A percentile compares a stretch with the other conserved stretches of the same genome.
These are phyloP conservation scores for Pichia eremophila DNA, from an alignment of 805 yeast species.

Conservation along the genomic window DNA sequence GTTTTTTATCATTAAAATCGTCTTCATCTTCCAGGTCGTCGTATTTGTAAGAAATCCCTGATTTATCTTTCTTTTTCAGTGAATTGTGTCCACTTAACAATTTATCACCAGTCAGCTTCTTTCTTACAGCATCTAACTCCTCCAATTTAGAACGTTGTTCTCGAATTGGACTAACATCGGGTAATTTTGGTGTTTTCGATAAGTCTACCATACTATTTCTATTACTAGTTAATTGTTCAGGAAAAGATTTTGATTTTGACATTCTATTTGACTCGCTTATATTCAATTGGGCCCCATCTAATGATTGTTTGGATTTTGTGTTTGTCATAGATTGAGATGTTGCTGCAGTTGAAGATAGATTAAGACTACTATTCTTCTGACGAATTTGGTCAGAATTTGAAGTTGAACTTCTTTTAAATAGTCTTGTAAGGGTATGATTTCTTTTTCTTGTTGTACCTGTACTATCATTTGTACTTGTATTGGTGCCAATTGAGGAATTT, in stretches of 20 bases:
- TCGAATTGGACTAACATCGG: constrained; percentile 1
- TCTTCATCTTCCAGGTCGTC: neutral
- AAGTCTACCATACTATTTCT: neutral
- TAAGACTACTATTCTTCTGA: neutral
- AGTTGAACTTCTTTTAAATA: constrained; percentile 5
- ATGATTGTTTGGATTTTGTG: neutral
- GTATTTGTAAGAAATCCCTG: neutral
- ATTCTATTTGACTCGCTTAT: neutral
- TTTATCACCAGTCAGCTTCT: constrained; percentile 5
- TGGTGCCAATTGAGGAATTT: neutral
- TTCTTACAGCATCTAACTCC: constrained; percentile 6
- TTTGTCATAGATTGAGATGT: constrained; percentile 3
- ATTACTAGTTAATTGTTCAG: constrained; percentile 1
- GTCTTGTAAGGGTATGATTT: neutral
- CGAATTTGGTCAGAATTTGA: neutral
- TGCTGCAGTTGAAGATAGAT: neutral
- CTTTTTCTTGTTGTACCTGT: neutral
- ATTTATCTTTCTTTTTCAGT: neutral
- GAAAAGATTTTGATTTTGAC: constrained; percentile 7
- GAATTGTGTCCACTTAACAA: neutral
- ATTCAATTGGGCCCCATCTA: neutral
- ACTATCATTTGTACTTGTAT: neutral
- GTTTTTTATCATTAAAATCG: neutral
- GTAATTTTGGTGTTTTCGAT: constrained; percentile 3
- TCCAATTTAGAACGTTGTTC: neutral